phyloP scores from a whole-genome alignment of 2,329 filamentous ascomycete species.

The Aspergillus brunneoviolaceus region DNA sequence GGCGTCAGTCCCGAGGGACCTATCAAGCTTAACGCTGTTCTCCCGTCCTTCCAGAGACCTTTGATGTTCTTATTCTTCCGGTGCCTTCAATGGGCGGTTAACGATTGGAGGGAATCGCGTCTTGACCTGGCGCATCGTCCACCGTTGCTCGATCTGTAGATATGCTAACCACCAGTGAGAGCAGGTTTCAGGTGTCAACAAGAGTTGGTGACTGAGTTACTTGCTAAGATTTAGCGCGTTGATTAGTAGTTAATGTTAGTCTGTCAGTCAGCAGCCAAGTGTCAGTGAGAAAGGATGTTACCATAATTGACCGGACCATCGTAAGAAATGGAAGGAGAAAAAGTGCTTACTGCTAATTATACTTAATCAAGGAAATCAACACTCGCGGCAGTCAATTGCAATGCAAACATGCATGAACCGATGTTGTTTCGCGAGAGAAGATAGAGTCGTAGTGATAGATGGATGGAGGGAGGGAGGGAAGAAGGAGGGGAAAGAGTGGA shows the following conservation, averaged over 20 bases:
- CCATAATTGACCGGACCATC: background rate
- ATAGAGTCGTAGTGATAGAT: background rate
- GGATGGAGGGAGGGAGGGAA: background rate
- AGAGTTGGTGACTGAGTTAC: too few relatives aligned
- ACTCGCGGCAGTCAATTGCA: conserved; percentile 1
- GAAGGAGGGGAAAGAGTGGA: background rate
- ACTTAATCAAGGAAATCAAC: background rate
- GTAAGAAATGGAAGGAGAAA: background rate
- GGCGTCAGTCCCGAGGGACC: conserved; percentile 9
- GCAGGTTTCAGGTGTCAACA: too few relatives aligned
- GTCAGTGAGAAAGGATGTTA: background rate
- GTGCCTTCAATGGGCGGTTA: conserved; percentile 14
- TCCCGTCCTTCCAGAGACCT: conserved; percentile 9
- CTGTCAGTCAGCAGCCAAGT: background rate
- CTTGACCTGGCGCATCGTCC: conserved; percentile 2
- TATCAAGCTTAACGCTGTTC: conserved; percentile 14
- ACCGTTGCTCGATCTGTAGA: conserved; percentile 7
- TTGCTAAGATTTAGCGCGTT: too few relatives aligned
- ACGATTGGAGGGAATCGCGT: conserved; percentile 21
- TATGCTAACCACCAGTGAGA: background rate
- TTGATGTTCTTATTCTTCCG: conserved; percentile 6
- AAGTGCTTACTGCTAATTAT: background rate
- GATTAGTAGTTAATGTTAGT: background rate
- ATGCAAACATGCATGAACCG: conserved; percentile 20
- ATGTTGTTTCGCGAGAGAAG: conserved; percentile 17